phyloP scores from a whole-genome alignment of 108 stramenopile genomes.

The Tribonema minus region DNA sequence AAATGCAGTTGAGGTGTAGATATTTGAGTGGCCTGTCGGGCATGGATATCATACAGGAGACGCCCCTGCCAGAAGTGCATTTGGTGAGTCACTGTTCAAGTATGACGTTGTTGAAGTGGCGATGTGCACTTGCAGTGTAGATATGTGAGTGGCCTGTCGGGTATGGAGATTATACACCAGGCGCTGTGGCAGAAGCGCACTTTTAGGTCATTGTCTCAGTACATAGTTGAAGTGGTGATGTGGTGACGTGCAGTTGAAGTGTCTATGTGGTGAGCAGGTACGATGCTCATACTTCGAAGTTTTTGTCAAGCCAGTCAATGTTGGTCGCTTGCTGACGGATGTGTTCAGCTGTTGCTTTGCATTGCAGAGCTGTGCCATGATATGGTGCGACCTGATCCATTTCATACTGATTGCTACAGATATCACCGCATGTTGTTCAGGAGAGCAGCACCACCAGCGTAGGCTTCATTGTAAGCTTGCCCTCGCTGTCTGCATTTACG shows the following conservation, averaged over 20 bases:
- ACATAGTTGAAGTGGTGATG: neutral
- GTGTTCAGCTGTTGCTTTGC: no score
- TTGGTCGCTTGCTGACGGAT: no score
- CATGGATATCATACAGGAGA: conserved; percentile 76
- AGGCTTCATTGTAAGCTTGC: no score
- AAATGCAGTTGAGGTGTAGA: no score
- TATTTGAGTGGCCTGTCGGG: conserved; percentile 69
- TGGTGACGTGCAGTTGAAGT: neutral
- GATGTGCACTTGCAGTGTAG: no score
- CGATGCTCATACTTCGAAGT: neutral
- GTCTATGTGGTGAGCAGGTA: neutral
- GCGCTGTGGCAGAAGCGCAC: conserved; percentile 75
- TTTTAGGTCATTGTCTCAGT: conserved; percentile 45
- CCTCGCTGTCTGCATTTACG: no score
- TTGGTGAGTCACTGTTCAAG: conserved; percentile 51
- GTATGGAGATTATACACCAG: conserved; percentile 78
- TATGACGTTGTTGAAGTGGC: conserved; percentile 19
- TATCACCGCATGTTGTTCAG: no score
- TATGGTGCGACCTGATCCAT: no score
- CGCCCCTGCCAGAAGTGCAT: conserved; percentile 75
- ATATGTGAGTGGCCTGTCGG: conserved; percentile 64
- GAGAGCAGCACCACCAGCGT: no score
- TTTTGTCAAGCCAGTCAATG: no score
- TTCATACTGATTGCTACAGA: no score
- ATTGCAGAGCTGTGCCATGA: no score